Conservation (phyloP, 768 basidiomycete species). For the Omphalotus guepiniiformis region DNA sequence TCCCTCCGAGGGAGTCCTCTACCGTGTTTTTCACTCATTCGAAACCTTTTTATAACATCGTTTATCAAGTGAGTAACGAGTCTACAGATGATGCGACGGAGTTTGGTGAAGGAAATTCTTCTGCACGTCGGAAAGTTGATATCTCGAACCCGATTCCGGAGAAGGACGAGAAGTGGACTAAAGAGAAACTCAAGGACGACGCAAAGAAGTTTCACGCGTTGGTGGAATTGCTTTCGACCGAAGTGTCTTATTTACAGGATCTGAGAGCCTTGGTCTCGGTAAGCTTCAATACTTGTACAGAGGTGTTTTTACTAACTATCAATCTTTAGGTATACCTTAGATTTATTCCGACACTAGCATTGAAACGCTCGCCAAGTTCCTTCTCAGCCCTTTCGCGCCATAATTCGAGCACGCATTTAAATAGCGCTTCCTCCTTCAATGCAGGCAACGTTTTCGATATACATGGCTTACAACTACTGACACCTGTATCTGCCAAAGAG, state of each 20-base stretch:
- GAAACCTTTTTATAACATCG: neutral
- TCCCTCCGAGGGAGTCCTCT: neutral
- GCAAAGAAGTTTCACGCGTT: constrained; percentile 67
- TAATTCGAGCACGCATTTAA: constrained; percentile 36
- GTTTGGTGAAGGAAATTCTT: too few relatives aligned
- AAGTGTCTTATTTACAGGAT: constrained; percentile 78
- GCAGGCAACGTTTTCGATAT: neutral
- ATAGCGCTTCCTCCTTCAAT: constrained; percentile 14
- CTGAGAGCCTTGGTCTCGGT: constrained; percentile 75
- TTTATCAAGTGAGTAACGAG: constrained; percentile 1
- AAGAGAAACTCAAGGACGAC: constrained; percentile 40
- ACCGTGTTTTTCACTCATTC: neutral
- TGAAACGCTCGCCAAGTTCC: constrained; percentile 38
- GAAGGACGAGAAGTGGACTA: constrained; percentile 18
- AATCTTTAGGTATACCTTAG: constrained; percentile 58
- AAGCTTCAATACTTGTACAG: constrained; percentile 19
- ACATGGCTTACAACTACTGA: constrained; percentile 6
- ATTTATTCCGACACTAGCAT: constrained; percentile 38
- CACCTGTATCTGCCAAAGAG: constrained; percentile 16
- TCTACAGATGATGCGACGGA: neutral
- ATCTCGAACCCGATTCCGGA: too few relatives aligned
- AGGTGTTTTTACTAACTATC: neutral
- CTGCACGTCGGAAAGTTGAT: too few relatives aligned
- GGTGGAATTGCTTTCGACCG: constrained; percentile 80
- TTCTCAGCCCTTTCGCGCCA: constrained; percentile 40